phyloP scores from a whole-genome alignment of 805 yeast genomes.

The Candida takata region DNA sequence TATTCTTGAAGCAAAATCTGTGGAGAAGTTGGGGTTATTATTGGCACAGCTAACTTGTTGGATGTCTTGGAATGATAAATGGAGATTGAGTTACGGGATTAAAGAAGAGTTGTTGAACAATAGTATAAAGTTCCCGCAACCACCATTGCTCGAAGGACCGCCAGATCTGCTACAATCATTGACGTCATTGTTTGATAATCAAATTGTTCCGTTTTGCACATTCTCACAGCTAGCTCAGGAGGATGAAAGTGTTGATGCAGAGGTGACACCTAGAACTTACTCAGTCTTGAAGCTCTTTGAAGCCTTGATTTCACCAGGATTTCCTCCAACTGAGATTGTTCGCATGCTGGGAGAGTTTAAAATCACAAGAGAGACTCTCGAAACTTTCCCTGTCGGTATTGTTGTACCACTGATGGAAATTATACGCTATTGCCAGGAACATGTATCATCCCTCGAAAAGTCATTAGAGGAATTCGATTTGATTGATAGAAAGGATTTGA shows the following conservation, averaged over 20 bases:
- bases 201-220: slow-evolving; percentile 48
- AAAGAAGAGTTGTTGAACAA: slow-evolving; percentile 30
- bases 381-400: slow-evolving; percentile 70
- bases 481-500: slow-evolving; percentile 63
- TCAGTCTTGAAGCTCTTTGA: slow-evolving; percentile 57
- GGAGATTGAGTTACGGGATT: slow-evolving; percentile 53
- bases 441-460: slow-evolving; percentile 42
- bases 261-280: slow-evolving; percentile 61
- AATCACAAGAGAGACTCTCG: slow-evolving; percentile 44
- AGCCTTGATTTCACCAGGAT: slow-evolving; percentile 46
- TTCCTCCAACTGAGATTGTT: slow-evolving; percentile 46
- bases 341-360: slow-evolving; percentile 54
- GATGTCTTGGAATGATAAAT: slow-evolving; percentile 68
- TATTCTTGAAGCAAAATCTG: slow-evolving; percentile 31
- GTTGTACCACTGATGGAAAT: slow-evolving; percentile 60
- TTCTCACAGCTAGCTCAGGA: slow-evolving; percentile 66
- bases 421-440: slow-evolving; percentile 45
- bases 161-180: slow-evolving; percentile 55
- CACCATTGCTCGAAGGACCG: slow-evolving; percentile 38
- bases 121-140: slow-evolving; percentile 31
- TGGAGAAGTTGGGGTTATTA: slow-evolving; percentile 41
- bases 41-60: slow-evolving; percentile 56
- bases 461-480: slow-evolving; percentile 39
- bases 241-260: slow-evolving; percentile 47
- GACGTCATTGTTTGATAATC: slow-evolving; percentile 39